These are phyloP conservation scores for Pseudonitzschia multistriata DNA, from an alignment of 108 stramenopile species.

Conservation along the genomic window DNA sequence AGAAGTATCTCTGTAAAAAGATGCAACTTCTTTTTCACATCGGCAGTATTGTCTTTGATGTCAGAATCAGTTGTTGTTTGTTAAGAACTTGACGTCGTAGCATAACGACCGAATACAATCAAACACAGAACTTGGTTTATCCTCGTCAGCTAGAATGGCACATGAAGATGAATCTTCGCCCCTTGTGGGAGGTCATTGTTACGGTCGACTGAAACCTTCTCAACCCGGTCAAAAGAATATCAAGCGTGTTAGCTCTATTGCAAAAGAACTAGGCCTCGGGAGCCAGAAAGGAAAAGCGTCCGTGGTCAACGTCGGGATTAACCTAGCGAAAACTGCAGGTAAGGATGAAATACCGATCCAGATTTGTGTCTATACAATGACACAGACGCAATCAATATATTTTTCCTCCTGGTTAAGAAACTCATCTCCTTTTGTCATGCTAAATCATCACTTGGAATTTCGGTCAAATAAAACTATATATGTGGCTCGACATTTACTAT, in stretches of 20 bases:
- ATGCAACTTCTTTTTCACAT: too few relatives aligned
- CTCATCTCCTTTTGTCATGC: too few relatives aligned
- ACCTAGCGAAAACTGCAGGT: slow-evolving; percentile 14
- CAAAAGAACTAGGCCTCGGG: not conserved
- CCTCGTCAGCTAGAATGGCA: not conserved
- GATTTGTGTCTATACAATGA: too few relatives aligned
- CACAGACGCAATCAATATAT: too few relatives aligned
- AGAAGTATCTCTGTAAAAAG: too few relatives aligned
- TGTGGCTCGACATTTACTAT: slow-evolving; percentile 18
- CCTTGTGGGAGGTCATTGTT: not conserved
- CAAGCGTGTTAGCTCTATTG: slow-evolving; percentile 13
- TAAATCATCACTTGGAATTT: too few relatives aligned
- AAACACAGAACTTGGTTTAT: too few relatives aligned
- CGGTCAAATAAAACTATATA: slow-evolving; percentile 36
- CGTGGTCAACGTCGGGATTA: slow-evolving; percentile 9
- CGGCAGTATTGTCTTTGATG: too few relatives aligned
- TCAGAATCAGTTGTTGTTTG: too few relatives aligned
- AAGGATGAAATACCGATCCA: not conserved
- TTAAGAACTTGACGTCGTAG: too few relatives aligned
- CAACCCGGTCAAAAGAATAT: not conserved
- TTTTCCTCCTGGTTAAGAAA: too few relatives aligned
- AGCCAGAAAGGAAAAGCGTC: slow-evolving; percentile 7
- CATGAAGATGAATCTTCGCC: not conserved
- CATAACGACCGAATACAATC: too few relatives aligned
- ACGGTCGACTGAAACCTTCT: not conserved